A percentile compares a stretch with the other conserved stretches of the same genome.
Evolutionary conservation across 495 filamentous ascomycete genomes (phyloP).

Genomic region (Tuber magnatum): DNA sequence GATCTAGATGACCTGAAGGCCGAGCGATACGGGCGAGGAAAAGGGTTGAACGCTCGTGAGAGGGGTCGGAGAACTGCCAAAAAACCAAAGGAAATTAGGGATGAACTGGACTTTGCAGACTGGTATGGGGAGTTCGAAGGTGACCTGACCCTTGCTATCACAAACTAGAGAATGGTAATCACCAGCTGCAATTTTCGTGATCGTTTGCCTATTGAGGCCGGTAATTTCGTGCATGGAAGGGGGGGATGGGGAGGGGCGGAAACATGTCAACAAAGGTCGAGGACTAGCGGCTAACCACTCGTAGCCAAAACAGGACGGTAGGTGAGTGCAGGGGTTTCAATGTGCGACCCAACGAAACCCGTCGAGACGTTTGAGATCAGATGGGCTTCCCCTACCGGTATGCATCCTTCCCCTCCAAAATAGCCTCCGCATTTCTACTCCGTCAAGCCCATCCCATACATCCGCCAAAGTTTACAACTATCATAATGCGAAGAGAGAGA

Average conservation of each 20-base stretch:
- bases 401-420: background rate
- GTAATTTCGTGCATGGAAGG: constrained; percentile 67
- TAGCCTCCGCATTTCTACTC: background rate
- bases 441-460: background rate
- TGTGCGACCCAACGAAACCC: background rate
- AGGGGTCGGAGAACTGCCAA: constrained; percentile 4
- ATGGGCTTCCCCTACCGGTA: constrained; percentile 1
- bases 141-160: constrained; percentile 63
- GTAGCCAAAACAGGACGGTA: background rate
- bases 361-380: constrained; percentile 3
- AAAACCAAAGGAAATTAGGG: constrained; percentile 30
- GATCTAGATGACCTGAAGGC: constrained; percentile 45
- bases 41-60: constrained; percentile 14
- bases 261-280: background rate
- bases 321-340: background rate
- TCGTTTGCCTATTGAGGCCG: constrained; percentile 54
- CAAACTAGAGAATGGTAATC: constrained; percentile 79
- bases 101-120: constrained; percentile 55
- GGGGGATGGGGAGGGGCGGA: background rate
- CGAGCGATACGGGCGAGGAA: constrained; percentile 40
- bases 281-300: background rate
- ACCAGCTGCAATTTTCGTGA: constrained; percentile 68
- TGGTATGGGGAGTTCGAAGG: constrained; percentile 59
- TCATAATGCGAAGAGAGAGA: background rate
- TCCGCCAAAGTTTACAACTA: background rate